Conservation (phyloP, 2,329 filamentous ascomycete species). For the Fusarium camptoceras region DNA sequence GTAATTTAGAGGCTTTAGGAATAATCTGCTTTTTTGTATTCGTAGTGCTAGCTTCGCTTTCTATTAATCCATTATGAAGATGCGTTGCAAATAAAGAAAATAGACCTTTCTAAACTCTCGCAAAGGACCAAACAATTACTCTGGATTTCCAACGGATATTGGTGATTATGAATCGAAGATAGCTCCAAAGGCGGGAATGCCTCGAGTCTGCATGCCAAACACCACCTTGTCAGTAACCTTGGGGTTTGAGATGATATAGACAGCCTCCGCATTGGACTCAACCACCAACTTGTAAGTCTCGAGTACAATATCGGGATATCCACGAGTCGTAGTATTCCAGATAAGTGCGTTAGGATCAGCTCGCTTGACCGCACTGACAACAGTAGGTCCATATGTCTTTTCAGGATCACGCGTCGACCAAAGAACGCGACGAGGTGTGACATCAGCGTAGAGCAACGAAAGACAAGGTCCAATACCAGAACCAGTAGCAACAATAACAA, state of each 20-base stretch:
- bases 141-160: too few relatives aligned
- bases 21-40: too few relatives aligned
- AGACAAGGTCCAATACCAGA: conserved; percentile 22
- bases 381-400: conserved; percentile 12
- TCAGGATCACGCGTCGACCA: conserved; percentile 22
- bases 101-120: too few relatives aligned
- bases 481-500: conserved; percentile 14
- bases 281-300: conserved; percentile 23
- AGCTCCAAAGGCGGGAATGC: conserved; percentile 8
- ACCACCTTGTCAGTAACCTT: conserved; percentile 26
- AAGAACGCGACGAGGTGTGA: conserved; percentile 10
- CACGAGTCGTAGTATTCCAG: conserved; percentile 20
- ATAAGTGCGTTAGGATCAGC: conserved; percentile 19
- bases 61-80: too few relatives aligned
- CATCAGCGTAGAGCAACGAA: conserved; percentile 5
- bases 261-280: conserved; percentile 19
- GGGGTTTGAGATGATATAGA: conserved; percentile 18
- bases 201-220: conserved; percentile 6
- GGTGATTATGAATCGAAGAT: conserved; percentile 14
- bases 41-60: too few relatives aligned
- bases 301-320: conserved; percentile 13
- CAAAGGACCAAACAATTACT: too few relatives aligned
- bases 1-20: accelerated
- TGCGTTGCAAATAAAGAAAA: too few relatives aligned
- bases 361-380: conserved; percentile 5